A percentile compares a stretch with the other conserved stretches of the same genome.
These are phyloP conservation scores for Tolypocladium ophioglossoides DNA, from an alignment of 2,329 filamentous ascomycete genomes.

Conservation along the genomic window DNA sequence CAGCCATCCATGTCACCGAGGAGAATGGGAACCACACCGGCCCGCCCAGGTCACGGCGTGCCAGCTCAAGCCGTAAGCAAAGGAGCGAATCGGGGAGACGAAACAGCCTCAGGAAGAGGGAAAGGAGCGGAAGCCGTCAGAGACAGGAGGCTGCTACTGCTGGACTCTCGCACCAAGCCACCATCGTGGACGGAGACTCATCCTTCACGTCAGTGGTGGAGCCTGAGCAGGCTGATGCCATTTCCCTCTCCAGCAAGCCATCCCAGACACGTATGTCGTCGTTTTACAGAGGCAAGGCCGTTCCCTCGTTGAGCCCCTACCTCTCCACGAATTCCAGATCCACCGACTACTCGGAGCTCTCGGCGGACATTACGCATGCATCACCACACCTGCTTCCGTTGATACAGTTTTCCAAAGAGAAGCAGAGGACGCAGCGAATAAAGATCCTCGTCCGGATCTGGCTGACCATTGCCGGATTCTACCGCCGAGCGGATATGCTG, in stretches of 20 bases:
- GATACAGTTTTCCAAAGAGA: constrained; percentile 44
- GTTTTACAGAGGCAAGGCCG: constrained; percentile 30
- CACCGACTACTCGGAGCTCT: constrained; percentile 27
- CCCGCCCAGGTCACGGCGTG: constrained; percentile 20
- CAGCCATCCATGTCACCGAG: constrained; percentile 67
- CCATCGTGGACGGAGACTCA: constrained; percentile 38
- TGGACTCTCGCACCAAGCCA: constrained; percentile 25
- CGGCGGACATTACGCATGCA: constrained; percentile 30
- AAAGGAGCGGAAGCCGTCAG: constrained; percentile 36
- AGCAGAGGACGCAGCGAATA: constrained; percentile 37
- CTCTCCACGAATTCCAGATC: constrained; percentile 29
- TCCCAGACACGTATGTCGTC: constrained; percentile 27
- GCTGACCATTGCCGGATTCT: constrained; percentile 83
- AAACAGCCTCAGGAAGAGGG: constrained; percentile 42
- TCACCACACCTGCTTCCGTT: constrained; percentile 37
- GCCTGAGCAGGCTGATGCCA: constrained; percentile 30
- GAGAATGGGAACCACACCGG: constrained; percentile 37
- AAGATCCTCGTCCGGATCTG: constrained; percentile 66
- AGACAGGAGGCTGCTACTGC: constrained; percentile 31
- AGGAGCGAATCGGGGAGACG: constrained; percentile 38
- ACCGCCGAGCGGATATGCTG: constrained; percentile 68
- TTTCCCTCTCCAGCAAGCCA: constrained; percentile 29
- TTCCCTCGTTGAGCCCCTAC: constrained; percentile 35
- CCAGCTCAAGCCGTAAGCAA: constrained; percentile 22
- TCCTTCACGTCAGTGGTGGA: constrained; percentile 39